A percentile compares a stretch with the other conserved stretches of the same genome.
These are phyloP conservation scores for Globisporangium ultimum DNA, from an alignment of 352 stramenopile species.

Conservation along the genomic window DNA sequence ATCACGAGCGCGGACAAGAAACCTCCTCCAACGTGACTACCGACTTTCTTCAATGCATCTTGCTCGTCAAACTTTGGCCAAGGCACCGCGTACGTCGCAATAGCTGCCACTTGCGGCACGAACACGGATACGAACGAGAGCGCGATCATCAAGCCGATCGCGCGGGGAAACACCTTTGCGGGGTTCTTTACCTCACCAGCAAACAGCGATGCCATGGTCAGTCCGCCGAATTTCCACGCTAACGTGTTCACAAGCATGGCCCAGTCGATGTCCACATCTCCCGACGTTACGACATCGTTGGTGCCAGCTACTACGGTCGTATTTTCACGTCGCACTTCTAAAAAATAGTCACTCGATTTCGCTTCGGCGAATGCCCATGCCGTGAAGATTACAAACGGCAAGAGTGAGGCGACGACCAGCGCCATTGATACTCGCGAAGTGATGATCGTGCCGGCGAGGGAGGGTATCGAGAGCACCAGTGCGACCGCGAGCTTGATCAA, in stretches of 20 bases:
- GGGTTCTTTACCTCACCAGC: slow-evolving; percentile 80
- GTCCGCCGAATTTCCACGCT: slow-evolving; percentile 93
- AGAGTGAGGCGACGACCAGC: slow-evolving; percentile 10
- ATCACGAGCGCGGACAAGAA: slow-evolving; percentile 1
- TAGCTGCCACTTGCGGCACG: slow-evolving; percentile 72
- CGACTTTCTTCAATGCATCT: neutral
- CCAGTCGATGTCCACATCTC: slow-evolving; percentile 41
- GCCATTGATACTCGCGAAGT: slow-evolving; percentile 13
- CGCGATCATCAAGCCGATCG: slow-evolving; percentile 64
- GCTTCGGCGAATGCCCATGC: slow-evolving; percentile 13
- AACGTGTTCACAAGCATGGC: slow-evolving; percentile 83
- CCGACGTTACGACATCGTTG: neutral
- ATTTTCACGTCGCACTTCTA: slow-evolving; percentile 3
- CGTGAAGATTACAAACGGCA: slow-evolving; percentile 19
- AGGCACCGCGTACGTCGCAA: slow-evolving; percentile 23
- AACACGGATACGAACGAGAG: slow-evolving; percentile 69
- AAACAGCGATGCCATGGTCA: slow-evolving; percentile 81
- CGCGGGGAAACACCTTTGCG: slow-evolving; percentile 58
- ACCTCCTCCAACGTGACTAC: neutral
- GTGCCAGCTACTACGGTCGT: slow-evolving; percentile 1
- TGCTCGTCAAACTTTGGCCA: neutral
- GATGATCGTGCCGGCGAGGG: slow-evolving; percentile 18
- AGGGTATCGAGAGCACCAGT: slow-evolving; percentile 10
- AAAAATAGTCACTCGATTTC: neutral
- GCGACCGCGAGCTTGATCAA: slow-evolving; percentile 19